These are phyloP conservation scores for Lagerstroemia speciosa DNA, from an alignment of 345 rosid genomes.

Conservation along the genomic window DNA sequence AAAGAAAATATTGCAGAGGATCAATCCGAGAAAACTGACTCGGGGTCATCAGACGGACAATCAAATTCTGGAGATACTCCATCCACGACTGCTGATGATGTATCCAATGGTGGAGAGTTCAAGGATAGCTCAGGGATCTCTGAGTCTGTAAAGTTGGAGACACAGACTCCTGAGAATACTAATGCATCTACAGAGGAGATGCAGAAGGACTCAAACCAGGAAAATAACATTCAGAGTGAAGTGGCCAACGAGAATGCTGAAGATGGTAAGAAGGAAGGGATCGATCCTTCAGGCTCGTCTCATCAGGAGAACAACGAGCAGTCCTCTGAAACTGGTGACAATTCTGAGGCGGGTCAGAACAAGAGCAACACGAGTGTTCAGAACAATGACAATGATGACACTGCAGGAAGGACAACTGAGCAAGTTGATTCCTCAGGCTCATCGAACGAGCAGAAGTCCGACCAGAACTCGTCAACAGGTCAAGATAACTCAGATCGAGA, in stretches of 20 bases:
- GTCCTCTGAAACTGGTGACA: slow-evolving; percentile 4
- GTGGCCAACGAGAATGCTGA: slow-evolving; percentile 7
- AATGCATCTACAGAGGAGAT: slow-evolving; percentile 5
- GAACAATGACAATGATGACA: neutral
- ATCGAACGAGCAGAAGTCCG: slow-evolving; percentile 14
- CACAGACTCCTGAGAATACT: slow-evolving; percentile 15
- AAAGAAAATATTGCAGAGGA: slow-evolving; percentile 23
- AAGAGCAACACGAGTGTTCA: slow-evolving; percentile 8
- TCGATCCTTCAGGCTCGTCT: neutral
- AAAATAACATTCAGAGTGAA: slow-evolving; percentile 13
- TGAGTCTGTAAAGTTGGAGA: slow-evolving; percentile 16
- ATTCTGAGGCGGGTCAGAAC: slow-evolving; percentile 15
- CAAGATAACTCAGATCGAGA: slow-evolving; percentile 4
- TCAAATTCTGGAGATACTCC: slow-evolving; percentile 26
- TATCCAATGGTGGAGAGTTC: slow-evolving; percentile 20
- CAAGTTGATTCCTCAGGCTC: slow-evolving; percentile 9
- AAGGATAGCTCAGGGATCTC: slow-evolving; percentile 16
- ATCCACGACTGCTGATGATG: slow-evolving; percentile 30
- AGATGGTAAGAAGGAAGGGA: slow-evolving; percentile 8
- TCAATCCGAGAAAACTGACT: slow-evolving; percentile 31
- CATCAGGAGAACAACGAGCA: neutral
- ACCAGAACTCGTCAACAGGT: slow-evolving; percentile 2
- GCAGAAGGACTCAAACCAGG: slow-evolving; percentile 3
- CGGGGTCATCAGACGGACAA: slow-evolving; percentile 33
- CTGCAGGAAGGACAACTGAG: neutral